Percentiles rank a stretch among this genome's conserved stretches.
Conservation (phyloP, 2,329 filamentous ascomycete species). For the Neonectria ditissima region DNA sequence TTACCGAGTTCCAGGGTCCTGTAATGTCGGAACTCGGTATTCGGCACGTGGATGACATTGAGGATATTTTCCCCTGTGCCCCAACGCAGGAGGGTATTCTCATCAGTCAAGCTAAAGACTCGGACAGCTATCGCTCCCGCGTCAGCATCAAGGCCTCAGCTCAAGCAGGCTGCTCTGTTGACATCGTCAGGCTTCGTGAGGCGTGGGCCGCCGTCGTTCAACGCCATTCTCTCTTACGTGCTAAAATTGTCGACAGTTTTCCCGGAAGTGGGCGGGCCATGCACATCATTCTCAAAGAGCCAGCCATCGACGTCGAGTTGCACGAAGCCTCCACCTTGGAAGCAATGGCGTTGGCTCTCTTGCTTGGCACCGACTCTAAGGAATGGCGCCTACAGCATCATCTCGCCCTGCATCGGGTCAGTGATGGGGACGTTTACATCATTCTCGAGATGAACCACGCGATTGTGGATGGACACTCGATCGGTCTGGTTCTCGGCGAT, state of each 20-base stretch:
- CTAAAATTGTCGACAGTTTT: constrained; percentile 20
- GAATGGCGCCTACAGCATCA: constrained; percentile 12
- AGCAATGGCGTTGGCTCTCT: neutral
- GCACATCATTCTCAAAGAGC: constrained; percentile 12
- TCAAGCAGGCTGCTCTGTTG: neutral
- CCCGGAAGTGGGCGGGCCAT: constrained; percentile 8
- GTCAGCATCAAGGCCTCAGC: constrained; percentile 7
- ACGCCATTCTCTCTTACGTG: constrained; percentile 17
- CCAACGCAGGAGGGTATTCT: constrained; percentile 29
- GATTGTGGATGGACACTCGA: constrained; percentile 12
- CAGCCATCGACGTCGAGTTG: constrained; percentile 7
- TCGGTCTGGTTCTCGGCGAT: constrained; percentile 11
- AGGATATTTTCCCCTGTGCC: constrained; percentile 27
- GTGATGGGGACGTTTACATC: constrained; percentile 14
- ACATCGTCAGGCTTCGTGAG: constrained; percentile 9
- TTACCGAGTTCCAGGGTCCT: neutral
- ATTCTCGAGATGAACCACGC: constrained; percentile 22
- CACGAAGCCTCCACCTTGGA: neutral
- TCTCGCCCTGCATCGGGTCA: constrained; percentile 9
- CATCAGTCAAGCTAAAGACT: constrained; percentile 22
- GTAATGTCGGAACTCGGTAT: neutral
- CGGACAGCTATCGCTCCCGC: constrained; percentile 19
- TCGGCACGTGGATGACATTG: neutral
- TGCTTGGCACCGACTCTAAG: neutral
- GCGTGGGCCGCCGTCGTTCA: constrained; percentile 22